phyloP scores from a whole-genome alignment of 495 filamentous ascomycete genomes.

The Penicillium tannophilum region DNA sequence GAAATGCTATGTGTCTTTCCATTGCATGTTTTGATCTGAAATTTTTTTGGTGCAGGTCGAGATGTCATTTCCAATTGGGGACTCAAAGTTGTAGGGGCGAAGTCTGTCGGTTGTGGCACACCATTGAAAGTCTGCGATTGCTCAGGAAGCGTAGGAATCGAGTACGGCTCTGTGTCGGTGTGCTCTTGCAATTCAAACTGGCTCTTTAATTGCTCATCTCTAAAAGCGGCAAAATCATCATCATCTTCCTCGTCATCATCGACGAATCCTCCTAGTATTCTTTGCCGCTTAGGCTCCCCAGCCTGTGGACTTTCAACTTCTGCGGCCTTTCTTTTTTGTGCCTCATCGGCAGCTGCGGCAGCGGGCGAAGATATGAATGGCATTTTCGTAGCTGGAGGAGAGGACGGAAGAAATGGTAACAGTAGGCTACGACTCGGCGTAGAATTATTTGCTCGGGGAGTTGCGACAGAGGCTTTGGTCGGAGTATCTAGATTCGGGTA shows the following conservation, averaged over 20 bases:
- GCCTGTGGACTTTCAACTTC: conserved; percentile 35
- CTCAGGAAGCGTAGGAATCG: conserved; percentile 9
- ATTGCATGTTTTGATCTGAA: conserved; percentile 64
- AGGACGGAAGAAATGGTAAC: conserved; percentile 30
- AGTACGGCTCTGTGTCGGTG: conserved; percentile 17
- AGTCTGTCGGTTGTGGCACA: conserved; percentile 4
- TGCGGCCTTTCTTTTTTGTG: conserved; percentile 50
- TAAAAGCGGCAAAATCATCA: conserved; percentile 33
- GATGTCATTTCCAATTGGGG: conserved; percentile 16
- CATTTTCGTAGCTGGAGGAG: conserved; percentile 52
- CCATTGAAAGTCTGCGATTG: conserved; percentile 6
- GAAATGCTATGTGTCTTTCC: conserved; percentile 62
- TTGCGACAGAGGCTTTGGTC: conserved; percentile 30
- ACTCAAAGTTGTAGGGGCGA: conserved; percentile 9
- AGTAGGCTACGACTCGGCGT: conserved; percentile 19
- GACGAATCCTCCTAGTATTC: conserved; percentile 50
- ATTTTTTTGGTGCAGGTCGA: conserved; percentile 25
- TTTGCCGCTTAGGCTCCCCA: conserved; percentile 43
- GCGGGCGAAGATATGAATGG: conserved; percentile 62
- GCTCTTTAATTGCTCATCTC: conserved; percentile 41
- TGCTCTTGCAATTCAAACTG: conserved; percentile 41
- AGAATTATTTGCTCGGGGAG: conserved; percentile 28
- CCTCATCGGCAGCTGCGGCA: conserved; percentile 18
- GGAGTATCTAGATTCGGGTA: conserved; percentile 39
- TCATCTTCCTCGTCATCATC: conserved; percentile 49